A percentile compares a stretch with the other conserved stretches of the same genome.
Evolutionary conservation across 1,284 basidiomycete species (phyloP).

Genomic region (Schizophyllum commune): DNA sequence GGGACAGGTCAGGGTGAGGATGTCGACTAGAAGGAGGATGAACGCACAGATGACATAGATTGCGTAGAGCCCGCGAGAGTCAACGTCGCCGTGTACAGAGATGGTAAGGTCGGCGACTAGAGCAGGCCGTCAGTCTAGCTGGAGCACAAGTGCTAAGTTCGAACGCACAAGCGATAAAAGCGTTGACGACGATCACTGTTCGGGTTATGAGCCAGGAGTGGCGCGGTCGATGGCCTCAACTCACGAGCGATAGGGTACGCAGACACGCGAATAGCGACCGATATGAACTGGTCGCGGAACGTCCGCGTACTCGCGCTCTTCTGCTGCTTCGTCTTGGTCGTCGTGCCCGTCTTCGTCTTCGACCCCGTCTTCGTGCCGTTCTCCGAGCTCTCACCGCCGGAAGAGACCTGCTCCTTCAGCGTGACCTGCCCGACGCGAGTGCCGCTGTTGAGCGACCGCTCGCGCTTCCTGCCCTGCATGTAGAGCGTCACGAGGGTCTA

Average conservation of each 20-base stretch:
- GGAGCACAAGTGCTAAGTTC: background rate
- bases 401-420: background rate
- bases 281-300: background rate
- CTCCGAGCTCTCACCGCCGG: background rate
- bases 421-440: background rate
- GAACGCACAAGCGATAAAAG: background rate
- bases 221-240: background rate
- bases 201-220: background rate
- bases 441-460: background rate
- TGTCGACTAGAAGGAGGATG: background rate
- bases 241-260: background rate
- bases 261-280: background rate
- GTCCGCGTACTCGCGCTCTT: background rate
- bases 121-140: background rate
- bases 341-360: background rate
- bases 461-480: background rate
- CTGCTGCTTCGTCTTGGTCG: background rate
- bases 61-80: background rate
- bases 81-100: background rate
- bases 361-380: background rate
- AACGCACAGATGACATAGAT: background rate
- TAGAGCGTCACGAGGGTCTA: background rate
- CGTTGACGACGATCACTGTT: background rate
- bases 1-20: background rate
- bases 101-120: background rate